A percentile compares a stretch with the other conserved stretches of the same genome.
phyloP scores from a whole-genome alignment of 225 moss, liverwort and hornwort species.

The Ulota crispa region DNA sequence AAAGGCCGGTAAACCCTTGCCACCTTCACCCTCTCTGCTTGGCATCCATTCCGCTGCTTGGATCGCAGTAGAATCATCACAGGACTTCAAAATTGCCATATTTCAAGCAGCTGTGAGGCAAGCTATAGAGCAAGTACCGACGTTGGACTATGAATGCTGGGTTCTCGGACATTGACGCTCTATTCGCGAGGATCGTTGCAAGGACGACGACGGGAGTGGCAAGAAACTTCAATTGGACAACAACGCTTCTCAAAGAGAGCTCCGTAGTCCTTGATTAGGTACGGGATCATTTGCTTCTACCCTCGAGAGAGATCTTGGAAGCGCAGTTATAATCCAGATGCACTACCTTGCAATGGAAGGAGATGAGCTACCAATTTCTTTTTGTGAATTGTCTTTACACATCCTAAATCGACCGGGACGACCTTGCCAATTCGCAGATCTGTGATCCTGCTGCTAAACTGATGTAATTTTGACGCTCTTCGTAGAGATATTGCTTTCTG shows the following conservation, averaged over 20 bases:
- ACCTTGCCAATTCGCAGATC: slow-evolving; percentile 7
- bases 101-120: background rate
- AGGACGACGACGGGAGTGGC: slow-evolving; percentile 12
- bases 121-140: background rate
- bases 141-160: background rate
- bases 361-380: too few species aligned
- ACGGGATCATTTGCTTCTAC: background rate
- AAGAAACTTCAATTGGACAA: slow-evolving; percentile 1
- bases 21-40: slow-evolving; percentile 8
- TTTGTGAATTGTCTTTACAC: too few species aligned
- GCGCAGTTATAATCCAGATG: background rate
- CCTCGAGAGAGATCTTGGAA: slow-evolving; percentile 7
- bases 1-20: slow-evolving; percentile 11
- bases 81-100: background rate
- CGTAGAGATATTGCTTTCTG: background rate
- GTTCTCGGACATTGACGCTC: background rate
- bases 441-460: background rate
- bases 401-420: too few species aligned
- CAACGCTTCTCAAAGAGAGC: slow-evolving; percentile 9
- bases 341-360: too few species aligned
- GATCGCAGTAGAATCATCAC: background rate
- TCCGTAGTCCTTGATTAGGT: slow-evolving; percentile 23
- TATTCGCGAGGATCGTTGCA: background rate
- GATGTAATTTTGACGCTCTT: slow-evolving; percentile 10
- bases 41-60: background rate